Base-by-base conservation (phyloP, 2,329 filamentous ascomycete genomes). In the Fonsecaea monophora region DNA sequence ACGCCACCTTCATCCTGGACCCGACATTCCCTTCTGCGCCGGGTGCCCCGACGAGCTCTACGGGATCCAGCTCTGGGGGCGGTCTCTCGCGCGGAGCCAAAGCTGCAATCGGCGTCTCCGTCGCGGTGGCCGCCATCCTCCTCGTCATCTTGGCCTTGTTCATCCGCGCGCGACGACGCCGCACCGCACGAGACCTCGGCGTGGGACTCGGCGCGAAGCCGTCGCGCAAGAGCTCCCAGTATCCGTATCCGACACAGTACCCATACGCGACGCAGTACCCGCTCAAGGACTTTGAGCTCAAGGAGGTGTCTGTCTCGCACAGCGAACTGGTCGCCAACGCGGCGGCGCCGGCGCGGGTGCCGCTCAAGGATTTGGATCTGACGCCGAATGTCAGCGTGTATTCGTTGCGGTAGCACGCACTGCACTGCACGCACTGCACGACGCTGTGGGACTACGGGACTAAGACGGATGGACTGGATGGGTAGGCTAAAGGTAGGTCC, bases 81-180 rank as follows among this genome's bases (percentile, higher is more conserved):
- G 62, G 63, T 32, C 50, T 65, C 25, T 65, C 63, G 13, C 30
- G 12, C 2, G 63, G 21, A 1, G 57, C 63, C 7, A 65, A 65
- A 40, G 58, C 58, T 12, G 63, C 57, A 30, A 65, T 65, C 10
- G 50, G 56, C 21, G 58, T 38, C n/a, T 57, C 25, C 13, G 6
- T 40, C 3, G 63, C 53, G 2, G 57, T 53, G 7, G 55, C 40
- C 9, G 15, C 54, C 3, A n/a, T 58, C n/a, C 25, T 61, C 12
- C 37, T 65, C 6, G n/a, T 61, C 37, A 58, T 45, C 10, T 45
- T 34, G 4, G 40, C 18, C 34, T 25, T 15, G 4, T 40, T 53
- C 48, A 15, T 40, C 10, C 42, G 18, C n/a, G 8, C 8, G 32
- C 25, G 35, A 40, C 59, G 59, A 25, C 25, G 25, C 25, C 58